phyloP scores from a whole-genome alignment of 345 rosid species.

The Crucihimalaya himalaica region DNA sequence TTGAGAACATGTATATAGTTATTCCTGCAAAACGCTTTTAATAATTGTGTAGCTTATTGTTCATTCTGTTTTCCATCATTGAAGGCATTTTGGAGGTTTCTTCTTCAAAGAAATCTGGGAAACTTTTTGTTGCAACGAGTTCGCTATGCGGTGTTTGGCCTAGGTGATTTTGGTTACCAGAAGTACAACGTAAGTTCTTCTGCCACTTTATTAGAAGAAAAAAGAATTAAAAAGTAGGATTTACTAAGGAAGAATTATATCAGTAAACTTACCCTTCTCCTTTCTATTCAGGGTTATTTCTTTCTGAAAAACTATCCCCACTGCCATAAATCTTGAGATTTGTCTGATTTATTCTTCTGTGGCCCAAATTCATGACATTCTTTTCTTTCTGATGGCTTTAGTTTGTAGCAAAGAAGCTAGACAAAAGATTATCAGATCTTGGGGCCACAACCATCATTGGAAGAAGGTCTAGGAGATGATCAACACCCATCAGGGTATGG shows the following conservation, averaged over 20 bases:
- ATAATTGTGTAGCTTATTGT: not conserved
- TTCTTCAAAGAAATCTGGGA: constrained; percentile 64
- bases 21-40: not conserved
- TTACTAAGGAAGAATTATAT: not conserved
- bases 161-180: constrained; percentile 93
- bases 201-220: not conserved
- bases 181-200: constrained; percentile 65
- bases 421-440: constrained; percentile 82
- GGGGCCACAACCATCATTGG: constrained; percentile 72
- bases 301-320: not conserved
- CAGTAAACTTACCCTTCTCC: not conserved
- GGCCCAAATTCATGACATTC: not conserved
- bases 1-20: not conserved
- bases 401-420: constrained; percentile 97
- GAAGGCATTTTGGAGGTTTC: constrained; percentile 87
- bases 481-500: constrained; percentile 97
- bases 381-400: constrained; percentile 46
- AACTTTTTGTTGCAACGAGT: constrained; percentile 67
- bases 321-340: not conserved
- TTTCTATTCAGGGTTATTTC: not conserved
- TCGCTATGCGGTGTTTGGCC: constrained; percentile 80
- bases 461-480: constrained; percentile 92
- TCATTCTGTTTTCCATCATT: constrained; percentile 21
- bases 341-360: constrained; percentile 1
- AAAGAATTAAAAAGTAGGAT: not conserved